Conservation (phyloP, 495 filamentous ascomycete genomes). For the Talaromyces proteolyticus region DNA sequence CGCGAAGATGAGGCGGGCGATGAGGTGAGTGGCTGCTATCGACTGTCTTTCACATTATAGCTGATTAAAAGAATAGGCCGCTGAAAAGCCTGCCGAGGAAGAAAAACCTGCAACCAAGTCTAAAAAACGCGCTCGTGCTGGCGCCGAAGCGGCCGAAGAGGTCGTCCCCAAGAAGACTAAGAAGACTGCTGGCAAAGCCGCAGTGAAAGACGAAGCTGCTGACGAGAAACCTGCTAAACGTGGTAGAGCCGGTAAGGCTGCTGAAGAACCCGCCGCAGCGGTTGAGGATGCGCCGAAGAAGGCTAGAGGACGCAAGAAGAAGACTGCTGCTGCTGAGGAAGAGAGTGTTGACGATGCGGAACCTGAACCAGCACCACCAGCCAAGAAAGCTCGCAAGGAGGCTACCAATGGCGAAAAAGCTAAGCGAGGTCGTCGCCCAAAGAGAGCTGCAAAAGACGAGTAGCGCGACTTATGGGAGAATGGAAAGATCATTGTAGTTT, state of each 20-base stretch:
- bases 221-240: constrained; percentile 18
- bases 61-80: constrained; percentile 18
- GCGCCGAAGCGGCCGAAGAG: constrained; percentile 14
- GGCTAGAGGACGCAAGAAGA: constrained; percentile 20
- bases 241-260: constrained; percentile 15
- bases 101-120: constrained; percentile 13
- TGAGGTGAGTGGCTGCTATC: constrained; percentile 8
- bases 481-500: no score
- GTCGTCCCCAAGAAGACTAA: constrained; percentile 13
- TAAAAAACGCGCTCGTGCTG: constrained; percentile 39
- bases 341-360: background rate
- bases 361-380: background rate
- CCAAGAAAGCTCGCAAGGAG: constrained; percentile 3
- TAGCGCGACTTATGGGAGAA: no score
- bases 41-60: constrained; percentile 10
- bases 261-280: background rate
- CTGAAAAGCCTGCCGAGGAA: constrained; percentile 12
- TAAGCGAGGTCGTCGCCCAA: constrained; percentile 24
- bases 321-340: background rate
- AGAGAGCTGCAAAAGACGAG: no score
- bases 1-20: constrained; percentile 14
- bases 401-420: constrained; percentile 18
- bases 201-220: constrained; percentile 4
- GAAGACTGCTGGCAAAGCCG: constrained; percentile 5
- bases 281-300: constrained; percentile 2